phyloP scores from a whole-genome alignment of 164 flowering plant species.

The Dillenia turbinata region DNA sequence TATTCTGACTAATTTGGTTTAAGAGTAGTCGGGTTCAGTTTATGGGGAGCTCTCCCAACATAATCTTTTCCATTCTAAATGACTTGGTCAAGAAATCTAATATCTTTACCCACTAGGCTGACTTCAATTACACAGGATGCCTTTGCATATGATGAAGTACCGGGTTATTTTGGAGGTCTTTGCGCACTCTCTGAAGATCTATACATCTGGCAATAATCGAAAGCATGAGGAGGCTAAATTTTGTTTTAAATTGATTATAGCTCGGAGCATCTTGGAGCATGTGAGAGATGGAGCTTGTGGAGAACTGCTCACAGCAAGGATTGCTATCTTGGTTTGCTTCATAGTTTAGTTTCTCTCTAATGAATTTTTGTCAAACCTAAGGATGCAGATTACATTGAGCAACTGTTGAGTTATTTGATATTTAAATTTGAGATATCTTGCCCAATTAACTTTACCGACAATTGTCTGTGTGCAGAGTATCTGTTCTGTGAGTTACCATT shows the following conservation, averaged over 20 bases:
- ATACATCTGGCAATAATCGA: constrained; percentile 52
- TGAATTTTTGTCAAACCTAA: constrained; percentile 17
- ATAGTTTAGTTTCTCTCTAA: constrained; percentile 49
- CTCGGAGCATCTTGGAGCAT: constrained; percentile 94
- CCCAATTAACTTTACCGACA: too few relatives aligned
- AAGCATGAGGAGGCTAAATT: constrained; percentile 57
- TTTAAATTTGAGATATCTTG: background rate
- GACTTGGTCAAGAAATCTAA: too few relatives aligned
- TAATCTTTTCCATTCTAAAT: too few relatives aligned
- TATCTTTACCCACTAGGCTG: too few relatives aligned
- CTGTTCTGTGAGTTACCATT: constrained; percentile 3
- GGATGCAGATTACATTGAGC: constrained; percentile 2
- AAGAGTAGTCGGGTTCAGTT: too few relatives aligned
- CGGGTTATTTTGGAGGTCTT: constrained; percentile 40
- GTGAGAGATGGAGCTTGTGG: constrained; percentile 93
- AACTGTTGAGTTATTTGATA: background rate
- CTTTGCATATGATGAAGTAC: too few relatives aligned
- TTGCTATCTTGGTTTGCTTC: constrained; percentile 97
- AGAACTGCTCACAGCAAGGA: constrained; percentile 83
- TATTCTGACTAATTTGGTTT: too few relatives aligned
- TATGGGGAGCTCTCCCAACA: too few relatives aligned
- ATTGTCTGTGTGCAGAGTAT: constrained; percentile 21
- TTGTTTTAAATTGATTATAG: constrained; percentile 64
- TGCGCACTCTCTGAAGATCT: constrained; percentile 59
- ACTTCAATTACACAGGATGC: too few relatives aligned